Evolutionary conservation across 176 grass and related monocot species (phyloP).

Genomic region (Stipa capillata): DNA sequence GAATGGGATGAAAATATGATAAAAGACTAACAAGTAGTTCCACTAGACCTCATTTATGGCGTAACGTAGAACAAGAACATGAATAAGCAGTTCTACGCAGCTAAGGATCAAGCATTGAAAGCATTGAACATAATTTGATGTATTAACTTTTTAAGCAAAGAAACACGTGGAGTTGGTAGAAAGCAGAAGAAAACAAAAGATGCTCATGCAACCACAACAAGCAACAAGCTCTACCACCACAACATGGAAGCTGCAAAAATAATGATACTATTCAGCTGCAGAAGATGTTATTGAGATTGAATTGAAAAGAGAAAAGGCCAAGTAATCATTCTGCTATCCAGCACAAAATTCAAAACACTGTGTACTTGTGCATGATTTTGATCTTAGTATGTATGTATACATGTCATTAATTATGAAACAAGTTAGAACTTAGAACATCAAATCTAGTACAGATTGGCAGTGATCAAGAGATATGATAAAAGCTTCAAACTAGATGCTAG

Average conservation of each 20-base stretch:
- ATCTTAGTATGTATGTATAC: not conserved
- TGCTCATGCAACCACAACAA: not conserved
- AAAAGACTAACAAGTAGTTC: not conserved
- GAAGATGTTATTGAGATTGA: not conserved
- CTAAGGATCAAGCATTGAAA: not conserved
- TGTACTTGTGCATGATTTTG: not conserved
- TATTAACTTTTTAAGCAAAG: not conserved
- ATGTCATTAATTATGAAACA: not conserved
- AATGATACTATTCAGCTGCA: no score
- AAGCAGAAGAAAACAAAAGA: not conserved
- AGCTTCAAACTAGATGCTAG: not conserved
- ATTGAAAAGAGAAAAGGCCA: not conserved
- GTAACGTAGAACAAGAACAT: not conserved
- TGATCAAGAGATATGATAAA: not conserved
- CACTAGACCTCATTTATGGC: not conserved
- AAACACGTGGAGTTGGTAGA: not conserved
- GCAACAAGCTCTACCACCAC: not conserved
- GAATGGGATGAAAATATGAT: slow-evolving; percentile 10
- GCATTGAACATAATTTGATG: not conserved
- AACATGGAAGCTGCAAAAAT: no score
- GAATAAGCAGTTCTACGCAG: not conserved
- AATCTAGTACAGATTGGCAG: not conserved
- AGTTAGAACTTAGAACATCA: not conserved
- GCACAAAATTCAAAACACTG: not conserved
- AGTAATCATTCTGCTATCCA: not conserved